Evolutionary conservation across 192 early-diverging fungal species (phyloP), one percentile per base, ranked within the genome.

Genomic region (Chytriomyces sp.): DNA sequence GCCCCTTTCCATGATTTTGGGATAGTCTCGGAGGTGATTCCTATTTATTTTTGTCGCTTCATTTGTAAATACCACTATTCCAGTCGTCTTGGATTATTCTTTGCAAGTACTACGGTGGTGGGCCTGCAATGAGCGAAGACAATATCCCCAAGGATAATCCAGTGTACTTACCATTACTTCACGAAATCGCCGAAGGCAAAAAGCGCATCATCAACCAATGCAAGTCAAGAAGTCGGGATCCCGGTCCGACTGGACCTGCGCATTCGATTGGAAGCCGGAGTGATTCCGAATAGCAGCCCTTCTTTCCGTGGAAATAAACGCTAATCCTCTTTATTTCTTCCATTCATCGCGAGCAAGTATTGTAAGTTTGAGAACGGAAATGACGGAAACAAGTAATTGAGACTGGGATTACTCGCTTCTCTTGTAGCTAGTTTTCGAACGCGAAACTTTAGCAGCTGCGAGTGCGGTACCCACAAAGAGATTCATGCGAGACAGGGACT

Each of bases 71-170:
- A 25, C 25, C 32, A 3, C 17, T 28, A 7, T 10, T 8, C 31
- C 7, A 67, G 53, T n/a, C 65, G 10, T 68, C 53, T 2, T 68
- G 65, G 65, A 52, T 25, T 10, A 38, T 34, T 32, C 65, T 68
- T 4, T 68, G 32, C 36, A 56, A 68, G 52, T 52, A 54, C n/a
- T 68, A 68, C n/a, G 52, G 30, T 8, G 65, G 65, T 19, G 65
- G 65, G 26, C 65, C 65, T 36, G 31, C 65, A 33, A 55, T 68
- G 65, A 37, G 32, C 7, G 44, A 55, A 38, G 65, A 68, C n/a
- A 68, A 68, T 37, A 68, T 68, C 55, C 65, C 65, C 2, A 22
- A 33, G 34, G 52, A 68, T 52, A 68, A 68, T 68, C 65, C 52
- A 6, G 32, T 68, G n/a, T 68, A 68, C 34, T 68, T 68, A 22